These are phyloP conservation scores for Podaxis mareebaensis DNA, from an alignment of 768 basidiomycete species.

Conservation along the genomic window DNA sequence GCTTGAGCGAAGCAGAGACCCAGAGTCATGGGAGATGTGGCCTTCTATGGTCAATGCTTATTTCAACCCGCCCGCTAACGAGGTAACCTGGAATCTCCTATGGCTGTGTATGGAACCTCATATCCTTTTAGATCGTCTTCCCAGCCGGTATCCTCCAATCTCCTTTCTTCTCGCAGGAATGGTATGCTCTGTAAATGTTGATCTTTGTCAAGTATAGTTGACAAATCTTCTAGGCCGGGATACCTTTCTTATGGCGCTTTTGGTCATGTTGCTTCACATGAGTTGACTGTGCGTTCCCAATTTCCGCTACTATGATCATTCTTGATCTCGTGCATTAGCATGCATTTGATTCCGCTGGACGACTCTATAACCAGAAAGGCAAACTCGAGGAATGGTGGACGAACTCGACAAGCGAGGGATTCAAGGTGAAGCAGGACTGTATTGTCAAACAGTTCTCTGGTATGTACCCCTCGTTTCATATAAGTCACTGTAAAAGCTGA, in stretches of 20 bases:
- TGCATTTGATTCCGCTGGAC: conserved; percentile 87
- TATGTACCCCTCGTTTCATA: conserved; percentile 27
- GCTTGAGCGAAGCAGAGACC: conserved; percentile 69
- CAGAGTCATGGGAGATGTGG: conserved; percentile 83
- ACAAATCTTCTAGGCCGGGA: conserved; percentile 58
- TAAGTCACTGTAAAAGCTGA: conserved; percentile 9
- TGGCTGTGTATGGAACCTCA: background rate
- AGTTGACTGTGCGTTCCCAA: conserved; percentile 66
- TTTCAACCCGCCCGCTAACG: conserved; percentile 84
- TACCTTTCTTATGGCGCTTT: conserved; percentile 93
- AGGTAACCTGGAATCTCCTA: conserved; percentile 45
- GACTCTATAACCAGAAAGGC: conserved; percentile 89
- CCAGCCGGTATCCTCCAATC: conserved; percentile 94
- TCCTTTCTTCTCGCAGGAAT: conserved; percentile 84
- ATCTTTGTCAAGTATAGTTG: conserved; percentile 15
- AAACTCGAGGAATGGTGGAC: conserved; percentile 94
- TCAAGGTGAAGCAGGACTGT: conserved; percentile 81
- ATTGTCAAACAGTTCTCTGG: conserved; percentile 92
- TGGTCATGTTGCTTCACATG: conserved; percentile 90
- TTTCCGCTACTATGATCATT: background rate
- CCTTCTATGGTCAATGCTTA: conserved; percentile 89
- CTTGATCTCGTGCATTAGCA: conserved; percentile 47
- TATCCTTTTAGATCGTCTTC: conserved; percentile 74
- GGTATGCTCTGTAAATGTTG: conserved; percentile 42
- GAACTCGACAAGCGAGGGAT: conserved; percentile 80